These are phyloP conservation scores for Dryadomyces quercivorus DNA, from an alignment of 2,329 filamentous ascomycete species.

Conservation along the genomic window DNA sequence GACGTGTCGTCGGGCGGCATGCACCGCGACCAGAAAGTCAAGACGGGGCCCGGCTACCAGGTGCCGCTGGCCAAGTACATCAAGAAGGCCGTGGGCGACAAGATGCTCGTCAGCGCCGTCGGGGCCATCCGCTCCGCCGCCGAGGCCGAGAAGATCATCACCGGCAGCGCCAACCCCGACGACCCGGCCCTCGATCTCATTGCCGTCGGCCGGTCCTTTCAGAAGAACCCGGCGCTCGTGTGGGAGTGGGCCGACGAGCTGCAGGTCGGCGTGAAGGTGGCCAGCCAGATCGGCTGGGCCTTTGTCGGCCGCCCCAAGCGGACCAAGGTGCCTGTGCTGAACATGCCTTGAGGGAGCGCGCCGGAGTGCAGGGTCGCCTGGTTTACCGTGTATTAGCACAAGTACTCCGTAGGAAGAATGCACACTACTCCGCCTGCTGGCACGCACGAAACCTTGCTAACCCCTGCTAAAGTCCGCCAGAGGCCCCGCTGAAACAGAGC, in stretches of 20 bases:
- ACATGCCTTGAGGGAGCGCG: background rate
- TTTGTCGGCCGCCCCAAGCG: constrained; percentile 18
- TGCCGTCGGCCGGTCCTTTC: constrained; percentile 39
- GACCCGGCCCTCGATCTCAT: constrained; percentile 34
- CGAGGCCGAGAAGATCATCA: constrained; percentile 35
- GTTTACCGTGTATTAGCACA: too few species aligned
- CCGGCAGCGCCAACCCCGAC: constrained; percentile 12
- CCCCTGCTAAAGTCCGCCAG: too few species aligned
- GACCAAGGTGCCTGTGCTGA: background rate
- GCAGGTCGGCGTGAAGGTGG: constrained; percentile 29
- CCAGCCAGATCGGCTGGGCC: constrained; percentile 44
- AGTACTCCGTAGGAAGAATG: too few species aligned
- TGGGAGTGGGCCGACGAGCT: constrained; percentile 44
- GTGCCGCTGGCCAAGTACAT: constrained; percentile 56
- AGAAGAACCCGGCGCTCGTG: constrained; percentile 45
- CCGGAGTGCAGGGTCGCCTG: too few species aligned
- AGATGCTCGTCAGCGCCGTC: constrained; percentile 30
- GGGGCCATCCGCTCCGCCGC: constrained; percentile 33
- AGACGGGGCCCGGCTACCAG: constrained; percentile 54
- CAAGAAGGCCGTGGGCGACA: constrained; percentile 59
- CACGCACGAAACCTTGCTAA: too few species aligned
- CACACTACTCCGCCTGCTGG: too few species aligned
- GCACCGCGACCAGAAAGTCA: constrained; percentile 45
- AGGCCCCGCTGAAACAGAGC: background rate
- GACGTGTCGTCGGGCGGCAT: constrained; percentile 61